phyloP scores from a whole-genome alignment of 306 rosid species.

The Prosopis cineraria region DNA sequence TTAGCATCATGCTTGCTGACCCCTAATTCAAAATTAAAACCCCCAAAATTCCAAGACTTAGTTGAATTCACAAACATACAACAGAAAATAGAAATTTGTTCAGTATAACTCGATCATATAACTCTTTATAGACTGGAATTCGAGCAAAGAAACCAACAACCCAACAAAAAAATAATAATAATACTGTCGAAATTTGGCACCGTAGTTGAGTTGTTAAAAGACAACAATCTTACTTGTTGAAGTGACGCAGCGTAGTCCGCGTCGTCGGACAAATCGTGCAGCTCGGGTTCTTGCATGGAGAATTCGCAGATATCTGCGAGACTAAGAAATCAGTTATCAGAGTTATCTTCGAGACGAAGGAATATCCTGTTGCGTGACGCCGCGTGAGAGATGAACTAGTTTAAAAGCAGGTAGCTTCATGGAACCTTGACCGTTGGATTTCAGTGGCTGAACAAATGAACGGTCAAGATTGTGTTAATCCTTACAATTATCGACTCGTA shows the following conservation, averaged over 20 bases:
- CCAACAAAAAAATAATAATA: background rate
- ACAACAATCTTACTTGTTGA: conserved; percentile 60
- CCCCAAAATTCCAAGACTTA: conserved; percentile 7
- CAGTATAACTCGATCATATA: conserved; percentile 2
- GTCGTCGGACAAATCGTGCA: conserved; percentile 95
- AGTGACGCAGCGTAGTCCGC: conserved; percentile 93
- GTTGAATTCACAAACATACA: conserved; percentile 5
- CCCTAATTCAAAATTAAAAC: conserved; percentile 48
- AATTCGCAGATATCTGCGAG: conserved; percentile 14
- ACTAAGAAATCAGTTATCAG: background rate
- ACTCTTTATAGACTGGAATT: conserved; percentile 33
- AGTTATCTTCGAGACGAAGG: background rate
- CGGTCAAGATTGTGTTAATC: background rate
- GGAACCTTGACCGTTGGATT: background rate
- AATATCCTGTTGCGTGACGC: background rate
- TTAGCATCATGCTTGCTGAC: conserved; percentile 68
- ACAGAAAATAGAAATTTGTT: background rate
- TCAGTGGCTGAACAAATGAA: background rate
- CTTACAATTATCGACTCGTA: background rate
- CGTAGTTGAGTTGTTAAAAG: conserved; percentile 9
- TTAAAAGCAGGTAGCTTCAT: background rate
- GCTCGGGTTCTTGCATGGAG: conserved; percentile 79
- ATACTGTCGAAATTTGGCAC: background rate
- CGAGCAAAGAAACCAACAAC: conserved; percentile 12
- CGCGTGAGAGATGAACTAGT: background rate